Evolutionary conservation across 257 asterid species (phyloP), one percentile per base, ranked within the genome.

Genomic region (Agastache rugosa): DNA sequence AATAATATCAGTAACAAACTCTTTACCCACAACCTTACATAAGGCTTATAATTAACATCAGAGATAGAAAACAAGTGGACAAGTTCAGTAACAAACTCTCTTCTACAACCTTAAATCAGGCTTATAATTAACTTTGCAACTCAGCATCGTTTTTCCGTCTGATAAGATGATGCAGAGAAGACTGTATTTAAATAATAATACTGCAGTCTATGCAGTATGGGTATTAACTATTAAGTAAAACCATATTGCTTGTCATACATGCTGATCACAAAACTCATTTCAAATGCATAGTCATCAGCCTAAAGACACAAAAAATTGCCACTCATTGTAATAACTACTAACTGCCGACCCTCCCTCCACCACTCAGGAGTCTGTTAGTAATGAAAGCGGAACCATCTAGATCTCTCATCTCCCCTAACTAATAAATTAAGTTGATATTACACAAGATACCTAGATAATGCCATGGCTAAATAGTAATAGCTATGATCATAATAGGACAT

Each of bases 271-370:
- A 51, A 63, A 14, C 19, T 51, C 54, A 53, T 48, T 62, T 16
- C 56, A 27, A 63, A 54, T 20, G 12, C 64, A 35, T 35, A 63
- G 37, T 16, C 14, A 50, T 63, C 19, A 62, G 31, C 77, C 15
- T 23, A 48, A 48, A 59, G 22, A 56, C 29, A 35, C 44, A 10
- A 27, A 19, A 12, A 41, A 22, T 42, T 23, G 39, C 27, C 48
- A 10, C 3, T 29, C 16, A 10, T 72, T 16, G 20, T 23, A 35
- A 8, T n/a, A 25, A 27, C 34, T 9, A 16, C 56, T 16, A 34
- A 27, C 60, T 19, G 12, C 64, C 16, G 37, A 48, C 22, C 16
- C 41, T 19, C 20, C 54, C 6, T 20, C 50, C 34, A 23, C 29
- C 11, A 17, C 29, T 7, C 17, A 15, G 35, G 45, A 63, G 35